Evolutionary conservation across 2,329 filamentous ascomycete genomes (phyloP).

Genomic region (Ophiostoma sp.): DNA sequence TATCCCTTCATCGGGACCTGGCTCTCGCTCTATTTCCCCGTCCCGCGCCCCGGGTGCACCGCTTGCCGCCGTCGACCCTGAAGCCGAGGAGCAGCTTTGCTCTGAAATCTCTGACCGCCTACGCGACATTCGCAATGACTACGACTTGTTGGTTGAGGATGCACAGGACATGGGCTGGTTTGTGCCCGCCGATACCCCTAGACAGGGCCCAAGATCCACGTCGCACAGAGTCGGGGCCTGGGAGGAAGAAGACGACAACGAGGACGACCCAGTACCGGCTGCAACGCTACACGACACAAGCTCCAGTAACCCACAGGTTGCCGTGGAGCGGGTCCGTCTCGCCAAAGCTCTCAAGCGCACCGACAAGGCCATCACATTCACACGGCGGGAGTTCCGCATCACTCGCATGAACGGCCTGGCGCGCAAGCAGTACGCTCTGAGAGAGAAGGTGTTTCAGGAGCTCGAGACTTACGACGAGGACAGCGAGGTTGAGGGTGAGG

Average conservation of each 20-base stretch:
- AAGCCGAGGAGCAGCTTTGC: slow-evolving; percentile 64
- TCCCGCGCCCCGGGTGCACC: background rate
- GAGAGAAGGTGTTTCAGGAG: slow-evolving; percentile 69
- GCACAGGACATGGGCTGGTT: slow-evolving; percentile 56
- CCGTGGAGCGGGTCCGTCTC: slow-evolving; percentile 58
- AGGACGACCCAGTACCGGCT: background rate
- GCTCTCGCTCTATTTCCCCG: too few species aligned
- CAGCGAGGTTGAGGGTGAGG: slow-evolving; percentile 26
- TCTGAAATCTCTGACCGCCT: slow-evolving; percentile 74
- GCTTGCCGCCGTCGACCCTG: slow-evolving; percentile 36
- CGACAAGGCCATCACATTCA: slow-evolving; percentile 55
- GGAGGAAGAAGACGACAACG: background rate
- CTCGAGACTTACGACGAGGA: slow-evolving; percentile 54
- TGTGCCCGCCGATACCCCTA: background rate
- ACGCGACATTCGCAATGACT: slow-evolving; percentile 73
- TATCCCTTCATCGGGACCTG: background rate
- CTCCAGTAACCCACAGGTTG: background rate
- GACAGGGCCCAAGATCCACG: background rate
- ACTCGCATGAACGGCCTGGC: slow-evolving; percentile 73
- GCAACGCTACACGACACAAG: background rate
- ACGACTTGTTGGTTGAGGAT: slow-evolving; percentile 75
- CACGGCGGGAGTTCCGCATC: slow-evolving; percentile 65
- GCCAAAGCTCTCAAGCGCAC: slow-evolving; percentile 62
- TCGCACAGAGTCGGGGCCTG: background rate
- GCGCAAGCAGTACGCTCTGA: slow-evolving; percentile 62